Conservation (phyloP, 2,329 filamentous ascomycete species). For the Monosporascus sp. region DNA sequence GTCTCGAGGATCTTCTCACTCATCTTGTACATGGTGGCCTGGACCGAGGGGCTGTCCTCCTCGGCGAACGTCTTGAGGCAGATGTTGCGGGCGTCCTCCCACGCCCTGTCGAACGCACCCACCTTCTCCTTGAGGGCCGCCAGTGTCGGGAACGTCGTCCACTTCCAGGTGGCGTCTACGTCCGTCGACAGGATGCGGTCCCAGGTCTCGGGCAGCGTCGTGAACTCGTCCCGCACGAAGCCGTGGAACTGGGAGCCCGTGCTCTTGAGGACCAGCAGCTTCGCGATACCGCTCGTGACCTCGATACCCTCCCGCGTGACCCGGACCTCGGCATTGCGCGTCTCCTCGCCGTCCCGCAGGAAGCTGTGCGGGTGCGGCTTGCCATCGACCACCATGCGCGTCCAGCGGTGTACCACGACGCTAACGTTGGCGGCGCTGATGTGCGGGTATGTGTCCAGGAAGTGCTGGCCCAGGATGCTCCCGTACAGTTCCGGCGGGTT, state of each 20-base stretch:
- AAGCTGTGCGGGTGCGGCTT: conserved; percentile 94
- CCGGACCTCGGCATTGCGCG: conserved; percentile 71
- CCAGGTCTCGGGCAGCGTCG: conserved; percentile 83
- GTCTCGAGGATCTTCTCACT: conserved; percentile 74
- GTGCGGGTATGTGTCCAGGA: conserved; percentile 81
- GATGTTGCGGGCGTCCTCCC: conserved; percentile 70
- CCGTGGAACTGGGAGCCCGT: conserved; percentile 95
- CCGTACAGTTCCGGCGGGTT: conserved; percentile 91
- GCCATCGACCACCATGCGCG: conserved; percentile 79
- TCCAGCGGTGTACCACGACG: conserved; percentile 84
- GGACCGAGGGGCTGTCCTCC: conserved; percentile 88
- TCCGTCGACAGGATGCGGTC: conserved; percentile 94
- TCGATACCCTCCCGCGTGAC: conserved; percentile 66
- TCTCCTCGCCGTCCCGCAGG: conserved; percentile 83
- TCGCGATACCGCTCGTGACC: conserved; percentile 72
- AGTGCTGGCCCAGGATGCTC: conserved; percentile 78
- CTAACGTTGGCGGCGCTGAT: conserved; percentile 80
- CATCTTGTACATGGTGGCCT: conserved; percentile 99
- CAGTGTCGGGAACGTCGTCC: conserved; percentile 65
- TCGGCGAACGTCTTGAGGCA: conserved; percentile 89
- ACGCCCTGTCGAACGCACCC: conserved; percentile 72
- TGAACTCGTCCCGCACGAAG: conserved; percentile 90
- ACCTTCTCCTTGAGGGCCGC: conserved; percentile 60
- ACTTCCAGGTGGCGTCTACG: conserved; percentile 81
- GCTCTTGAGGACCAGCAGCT: conserved; percentile 87